Base-by-base conservation (phyloP, 1,284 basidiomycete species). In the Pterulicium gracile region DNA sequence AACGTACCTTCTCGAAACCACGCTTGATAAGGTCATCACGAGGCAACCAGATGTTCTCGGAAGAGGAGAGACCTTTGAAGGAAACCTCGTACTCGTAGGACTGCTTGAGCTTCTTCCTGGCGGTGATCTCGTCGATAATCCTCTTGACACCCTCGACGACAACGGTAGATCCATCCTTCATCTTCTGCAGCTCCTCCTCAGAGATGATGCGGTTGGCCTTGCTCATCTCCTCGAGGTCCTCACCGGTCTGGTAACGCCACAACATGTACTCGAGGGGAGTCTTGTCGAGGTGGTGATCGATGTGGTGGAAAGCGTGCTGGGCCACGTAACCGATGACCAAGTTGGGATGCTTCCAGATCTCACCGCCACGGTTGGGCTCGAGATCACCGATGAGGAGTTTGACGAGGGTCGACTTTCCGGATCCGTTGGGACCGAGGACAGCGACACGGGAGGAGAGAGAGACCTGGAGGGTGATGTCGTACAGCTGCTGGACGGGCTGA, bases 281-380 rank as follows among this genome's bases (percentile, higher is more conserved):
- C 77, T 93, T 94, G 79, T 96, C 93, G 63, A 97, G 88, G 66
- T 96, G 93, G 67, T 91, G 72, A 67, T 97, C 93, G 61, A 97
- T 97, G 69, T 96, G 94, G 77, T 96, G 92, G 90, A 95, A 96
- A 54, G 93, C 94, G 71, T 97, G 93, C 70, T 97, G 93, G 47
- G 93, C 93, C 56, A 97, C 93, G 73, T 97, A 97, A 65, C 93
- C 93, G 55, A 96, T 94, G 72, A 97, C 93, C 77, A 97, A 79
- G 79, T 97, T 97, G 52, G 94, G 94, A 75, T 97, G 93, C 77
- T 94, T 96, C 94, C 94, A 97, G 68, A 89, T 86, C 70, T 94
- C 90, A 75, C 93, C 93, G 55, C 88, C 88, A 68, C 83, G 85
- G 82, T 96, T 96, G 55, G 91, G 80, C 69, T 97, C 92, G 71